Conservation (phyloP, 257 asterid species). For the Forsythia suspensa region DNA sequence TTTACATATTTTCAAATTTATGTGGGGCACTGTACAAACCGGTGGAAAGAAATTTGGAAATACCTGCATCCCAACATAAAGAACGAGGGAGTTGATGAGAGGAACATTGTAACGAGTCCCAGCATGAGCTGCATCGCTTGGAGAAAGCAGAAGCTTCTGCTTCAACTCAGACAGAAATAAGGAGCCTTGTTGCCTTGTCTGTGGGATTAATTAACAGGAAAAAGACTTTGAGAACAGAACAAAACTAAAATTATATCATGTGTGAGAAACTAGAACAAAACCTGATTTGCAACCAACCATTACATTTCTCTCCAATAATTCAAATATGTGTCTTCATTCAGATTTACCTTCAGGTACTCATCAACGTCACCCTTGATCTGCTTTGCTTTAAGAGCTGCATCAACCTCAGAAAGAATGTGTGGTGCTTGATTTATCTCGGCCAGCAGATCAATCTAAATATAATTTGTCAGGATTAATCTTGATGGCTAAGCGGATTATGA, state of each 20-base stretch:
- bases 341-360: constrained; percentile 82
- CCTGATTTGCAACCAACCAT: not conserved
- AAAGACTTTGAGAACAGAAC: constrained; percentile 7
- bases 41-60: not conserved
- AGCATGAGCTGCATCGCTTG: constrained; percentile 67
- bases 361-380: constrained; percentile 85
- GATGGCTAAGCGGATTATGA: constrained; percentile 7
- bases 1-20: not conserved
- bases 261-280: not conserved
- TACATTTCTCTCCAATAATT: not conserved
- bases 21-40: not conserved
- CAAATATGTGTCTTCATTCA: not conserved
- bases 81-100: constrained; percentile 88
- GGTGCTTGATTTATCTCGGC: constrained; percentile 86
- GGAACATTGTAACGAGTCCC: constrained; percentile 96
- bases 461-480: not conserved
- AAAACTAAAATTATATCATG: constrained; percentile 8
- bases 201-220: constrained; percentile 24
- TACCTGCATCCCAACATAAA: constrained; percentile 91
- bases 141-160: constrained; percentile 82
- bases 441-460: constrained; percentile 78
- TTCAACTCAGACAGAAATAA: constrained; percentile 76
- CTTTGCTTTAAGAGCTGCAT: constrained; percentile 82
- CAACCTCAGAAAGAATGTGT: constrained; percentile 91
- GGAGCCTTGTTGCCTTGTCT: constrained; percentile 88